Percentiles rank a stretch among this genome's conserved stretches.
Conservation (phyloP, 768 basidiomycete species). For the Boletus pseudo-olivaceus region DNA sequence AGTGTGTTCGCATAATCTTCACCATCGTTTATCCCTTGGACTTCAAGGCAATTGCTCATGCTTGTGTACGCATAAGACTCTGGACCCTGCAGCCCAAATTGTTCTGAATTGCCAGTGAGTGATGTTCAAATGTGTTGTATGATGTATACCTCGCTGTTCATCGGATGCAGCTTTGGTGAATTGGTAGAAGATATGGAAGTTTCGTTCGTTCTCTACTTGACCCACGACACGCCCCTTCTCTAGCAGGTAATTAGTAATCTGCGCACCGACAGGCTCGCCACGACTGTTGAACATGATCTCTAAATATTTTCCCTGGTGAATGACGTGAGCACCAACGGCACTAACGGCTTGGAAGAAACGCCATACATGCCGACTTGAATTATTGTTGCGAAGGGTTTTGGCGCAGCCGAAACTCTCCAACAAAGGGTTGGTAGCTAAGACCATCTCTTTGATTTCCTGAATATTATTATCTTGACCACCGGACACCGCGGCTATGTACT, state of each 20-base stretch:
- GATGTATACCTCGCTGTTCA: slow-evolving; percentile 76
- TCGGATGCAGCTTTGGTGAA: slow-evolving; percentile 93
- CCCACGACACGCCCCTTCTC: slow-evolving; percentile 97
- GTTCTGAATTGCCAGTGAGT: slow-evolving; percentile 51
- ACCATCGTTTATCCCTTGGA: slow-evolving; percentile 85
- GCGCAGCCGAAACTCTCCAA: slow-evolving; percentile 99
- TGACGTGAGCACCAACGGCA: slow-evolving; percentile 7
- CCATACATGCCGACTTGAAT: slow-evolving; percentile 95
- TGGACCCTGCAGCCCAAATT: slow-evolving; percentile 92
- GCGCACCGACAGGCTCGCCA: slow-evolving; percentile 94
- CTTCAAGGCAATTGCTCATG: slow-evolving; percentile 86
- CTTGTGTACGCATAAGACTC: slow-evolving; percentile 95
- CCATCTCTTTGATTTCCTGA: slow-evolving; percentile 99
- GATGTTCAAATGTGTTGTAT: background rate
- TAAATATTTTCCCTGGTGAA: slow-evolving; percentile 87
- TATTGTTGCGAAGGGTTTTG: slow-evolving; percentile 98
- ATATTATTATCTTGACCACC: slow-evolving; percentile 87
- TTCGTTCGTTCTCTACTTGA: slow-evolving; percentile 92
- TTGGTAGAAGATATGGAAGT: slow-evolving; percentile 99
- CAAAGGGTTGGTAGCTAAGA: slow-evolving; percentile 94
- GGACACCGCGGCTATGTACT: slow-evolving; percentile 97
- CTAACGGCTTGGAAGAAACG: background rate
- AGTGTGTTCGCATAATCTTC: slow-evolving; percentile 87
- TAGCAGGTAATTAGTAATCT: slow-evolving; percentile 96
- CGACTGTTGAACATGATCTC: slow-evolving; percentile 97